Evolutionary conservation across 768 basidiomycete species (phyloP), one percentile per base, ranked within the genome.

Genomic region (Fomitopsis pulvina): DNA sequence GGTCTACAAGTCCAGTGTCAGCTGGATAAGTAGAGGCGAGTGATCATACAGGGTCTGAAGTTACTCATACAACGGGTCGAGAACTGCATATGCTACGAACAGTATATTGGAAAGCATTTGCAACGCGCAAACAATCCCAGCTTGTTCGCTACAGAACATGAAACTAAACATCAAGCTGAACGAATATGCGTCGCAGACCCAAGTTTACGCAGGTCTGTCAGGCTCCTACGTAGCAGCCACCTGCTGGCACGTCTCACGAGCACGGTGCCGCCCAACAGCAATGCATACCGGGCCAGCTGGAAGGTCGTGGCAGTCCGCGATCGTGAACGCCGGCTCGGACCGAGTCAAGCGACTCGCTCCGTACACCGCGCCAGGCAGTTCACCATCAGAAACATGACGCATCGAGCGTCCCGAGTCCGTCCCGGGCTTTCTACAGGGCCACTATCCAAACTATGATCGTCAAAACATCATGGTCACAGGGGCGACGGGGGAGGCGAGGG

Each of bases 401-500:
- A 16, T 37, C 34, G 18, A 37, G 34, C 34, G 34, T 37, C 34
- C 34, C n/a, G 34, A 37, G 34, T 37, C 34, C 34, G 30, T 18
- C n/a, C n/a, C n/a, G n/a, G 34, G 14, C 34, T 37, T 4, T 30
- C 34, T 16, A 7, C 34, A 6, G 14, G 7, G 14, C 34, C 34
- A 37, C 34, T 37, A 37, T 37, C 34, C 34, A 18, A 16, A 37
- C 14, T 4, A 7, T 18, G 18, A 18, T 37, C 34, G 34, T 37
- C 34, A 37, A 18, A 18, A 18, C 34, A 42, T 42, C 41, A 10
- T 41, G 6, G 24, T 29, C 28, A 32, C 32, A 47, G 21, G 11
- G 50, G 43, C 34, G 45, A 50, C 4, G 45, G 37, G 16, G 46
- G 45, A 3, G 56, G 56, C 18, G 54, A 53, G 16, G 56, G 50